Base-by-base conservation (phyloP, 139 green algal species). In the Micractinium sp. region DNA sequence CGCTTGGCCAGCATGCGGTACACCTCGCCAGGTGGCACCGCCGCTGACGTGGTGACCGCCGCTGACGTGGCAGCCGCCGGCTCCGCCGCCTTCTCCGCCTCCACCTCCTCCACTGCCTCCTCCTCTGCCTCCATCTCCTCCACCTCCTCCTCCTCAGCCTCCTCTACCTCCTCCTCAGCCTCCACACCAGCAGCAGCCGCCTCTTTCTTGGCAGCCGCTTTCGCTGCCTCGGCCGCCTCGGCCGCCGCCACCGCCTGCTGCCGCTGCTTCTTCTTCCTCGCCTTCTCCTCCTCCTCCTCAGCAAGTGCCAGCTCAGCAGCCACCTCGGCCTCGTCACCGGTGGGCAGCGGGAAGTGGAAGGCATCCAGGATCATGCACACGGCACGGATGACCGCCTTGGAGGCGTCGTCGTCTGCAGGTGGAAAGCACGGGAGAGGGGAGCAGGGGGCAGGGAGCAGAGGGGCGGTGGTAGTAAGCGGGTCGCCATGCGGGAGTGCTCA, bases 301-400 rank as follows among this genome's bases (percentile, higher is more conserved):
- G 69, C 85, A 5, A 41, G 41, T 66, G 66, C 83, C 29, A 22
- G 41, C 25, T 39, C 74, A 3, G 66, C 74, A 1, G 41, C 85
- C 31, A n/a, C 71, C 74, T 77, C 89, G 53, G 69, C 84, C 4
- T 88, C 90, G 0, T 36, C 83, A n/a, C 91, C 93, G 13, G 82
- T 19, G 29, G 77, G 74, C 35, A 90, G 85, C 63, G 94, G 81
- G 85, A 98, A 98, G 92, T 98, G 96, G 92, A 98, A 98, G 14
- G 92, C 90, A 77, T 98, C 96, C 15, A 98, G 89, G 36, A 98
- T 92, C 23, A 92, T 86, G 83, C 95, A 98, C 38, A 96, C 94
- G 9, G 94, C 92, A 0, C 96, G 90, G 29, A 97, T 87, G 69
- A 94, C 67, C 4, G 92, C 89, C 89, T 96, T 91, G 47, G 81